phyloP scores from a whole-genome alignment of 177 flowering plant genomes.

The Vitis hybrid region DNA sequence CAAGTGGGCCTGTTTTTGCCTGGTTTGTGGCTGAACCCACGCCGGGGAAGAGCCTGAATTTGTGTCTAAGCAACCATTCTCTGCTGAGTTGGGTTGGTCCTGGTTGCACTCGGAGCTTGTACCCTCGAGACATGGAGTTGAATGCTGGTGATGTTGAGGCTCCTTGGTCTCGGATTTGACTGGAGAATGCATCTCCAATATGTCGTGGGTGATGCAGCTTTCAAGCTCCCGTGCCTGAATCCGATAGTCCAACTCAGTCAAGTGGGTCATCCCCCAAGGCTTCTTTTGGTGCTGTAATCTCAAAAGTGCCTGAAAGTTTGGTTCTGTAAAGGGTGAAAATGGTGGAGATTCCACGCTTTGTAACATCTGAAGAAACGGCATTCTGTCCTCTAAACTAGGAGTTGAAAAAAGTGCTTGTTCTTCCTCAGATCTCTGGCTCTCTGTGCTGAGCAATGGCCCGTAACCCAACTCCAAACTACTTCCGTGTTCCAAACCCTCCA shows the following conservation, averaged over 20 bases:
- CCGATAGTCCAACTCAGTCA: slow-evolving; percentile 24
- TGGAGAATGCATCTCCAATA: slow-evolving; percentile 41
- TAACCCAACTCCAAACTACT: slow-evolving; percentile 13
- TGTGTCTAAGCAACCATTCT: slow-evolving; percentile 14
- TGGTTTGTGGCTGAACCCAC: neutral
- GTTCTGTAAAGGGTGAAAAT: slow-evolving; percentile 31
- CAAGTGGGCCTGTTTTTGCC: slow-evolving; percentile 4
- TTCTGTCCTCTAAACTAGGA: slow-evolving; percentile 38
- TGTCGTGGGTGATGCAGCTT: slow-evolving; percentile 47
- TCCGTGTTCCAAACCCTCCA: slow-evolving; percentile 31
- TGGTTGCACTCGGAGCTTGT: slow-evolving; percentile 19
- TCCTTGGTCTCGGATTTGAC: slow-evolving; percentile 38
- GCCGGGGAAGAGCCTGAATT: slow-evolving; percentile 21
- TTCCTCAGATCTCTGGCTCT: slow-evolving; percentile 22
- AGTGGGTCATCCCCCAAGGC: slow-evolving; percentile 17
- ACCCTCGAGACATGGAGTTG: slow-evolving; percentile 22
- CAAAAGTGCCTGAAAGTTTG: slow-evolving; percentile 37
- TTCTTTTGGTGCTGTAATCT: slow-evolving; percentile 39
- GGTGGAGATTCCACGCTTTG: slow-evolving; percentile 38
- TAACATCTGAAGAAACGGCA: slow-evolving; percentile 65
- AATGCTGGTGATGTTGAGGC: slow-evolving; percentile 14
- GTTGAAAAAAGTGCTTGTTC: slow-evolving; percentile 16
- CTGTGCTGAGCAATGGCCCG: slow-evolving; percentile 10
- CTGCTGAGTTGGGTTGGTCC: slow-evolving; percentile 19
- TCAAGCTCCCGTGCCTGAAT: slow-evolving; percentile 36